Percentiles rank a stretch among this genome's conserved stretches.
phyloP scores from a whole-genome alignment of 352 stramenopile genomes.

The Phytopythium oedochilum region DNA sequence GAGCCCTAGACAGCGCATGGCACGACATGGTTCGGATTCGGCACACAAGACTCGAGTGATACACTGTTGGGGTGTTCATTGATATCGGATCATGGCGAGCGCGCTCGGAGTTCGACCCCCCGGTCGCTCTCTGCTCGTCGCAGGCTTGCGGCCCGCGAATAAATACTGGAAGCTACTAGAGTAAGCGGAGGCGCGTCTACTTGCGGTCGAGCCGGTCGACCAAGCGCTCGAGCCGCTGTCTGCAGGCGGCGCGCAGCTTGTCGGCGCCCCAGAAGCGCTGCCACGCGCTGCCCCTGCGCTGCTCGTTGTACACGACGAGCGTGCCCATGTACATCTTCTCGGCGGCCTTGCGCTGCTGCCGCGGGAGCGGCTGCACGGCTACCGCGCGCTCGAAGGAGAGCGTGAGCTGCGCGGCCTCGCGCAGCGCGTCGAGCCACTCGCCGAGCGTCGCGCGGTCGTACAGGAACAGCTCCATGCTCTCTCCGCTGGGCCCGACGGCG shows the following conservation, averaged over 20 bases:
- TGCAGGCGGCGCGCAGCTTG: slow-evolving; percentile 31
- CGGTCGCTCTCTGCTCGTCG: no score
- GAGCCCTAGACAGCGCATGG: slow-evolving; percentile 81
- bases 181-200: background rate
- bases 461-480: slow-evolving; percentile 72
- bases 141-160: no score
- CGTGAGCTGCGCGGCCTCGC: slow-evolving; percentile 50
- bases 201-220: slow-evolving; percentile 46
- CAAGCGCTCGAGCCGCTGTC: slow-evolving; percentile 51
- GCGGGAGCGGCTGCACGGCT: slow-evolving; percentile 17
- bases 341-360: slow-evolving; percentile 23
- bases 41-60: no score
- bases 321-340: slow-evolving; percentile 58
- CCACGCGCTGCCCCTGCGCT: slow-evolving; percentile 37
- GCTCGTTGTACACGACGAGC: slow-evolving; percentile 64
- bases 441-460: slow-evolving; percentile 50
- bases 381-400: slow-evolving; percentile 41
- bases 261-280: slow-evolving; percentile 36
- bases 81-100: no score
- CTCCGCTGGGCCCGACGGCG: slow-evolving; percentile 41
- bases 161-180: slow-evolving; percentile 4
- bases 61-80: no score
- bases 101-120: slow-evolving; percentile 35
- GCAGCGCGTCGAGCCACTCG: slow-evolving; percentile 64
- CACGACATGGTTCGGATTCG: no score